phyloP scores from a whole-genome alignment of 1,284 basidiomycete genomes.

The Ustilago crameri region DNA sequence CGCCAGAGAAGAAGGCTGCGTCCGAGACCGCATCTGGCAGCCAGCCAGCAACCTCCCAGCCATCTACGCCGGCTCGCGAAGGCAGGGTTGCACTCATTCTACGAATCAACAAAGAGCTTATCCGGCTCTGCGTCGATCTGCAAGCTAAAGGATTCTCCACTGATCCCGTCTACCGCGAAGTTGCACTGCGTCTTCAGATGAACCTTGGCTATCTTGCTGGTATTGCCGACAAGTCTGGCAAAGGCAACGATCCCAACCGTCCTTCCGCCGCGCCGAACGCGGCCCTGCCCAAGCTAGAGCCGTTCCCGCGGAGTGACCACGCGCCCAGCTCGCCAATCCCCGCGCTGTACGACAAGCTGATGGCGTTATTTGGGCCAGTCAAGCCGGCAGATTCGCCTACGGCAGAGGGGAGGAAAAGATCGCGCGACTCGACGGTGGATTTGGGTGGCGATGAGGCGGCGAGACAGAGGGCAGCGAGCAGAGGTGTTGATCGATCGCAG shows the following conservation, averaged over 20 bases:
- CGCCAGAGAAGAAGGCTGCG: constrained; percentile 16
- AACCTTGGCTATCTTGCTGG: constrained; percentile 54
- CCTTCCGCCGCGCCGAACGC: constrained; percentile 11
- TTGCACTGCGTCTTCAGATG: constrained; percentile 47
- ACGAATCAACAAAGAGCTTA: constrained; percentile 62
- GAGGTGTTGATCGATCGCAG: constrained; percentile 17
- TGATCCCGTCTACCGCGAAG: constrained; percentile 49
- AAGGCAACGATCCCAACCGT: constrained; percentile 10
- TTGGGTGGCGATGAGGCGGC: constrained; percentile 11
- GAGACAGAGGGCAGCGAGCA: constrained; percentile 22
- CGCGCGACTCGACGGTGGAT: constrained; percentile 26
- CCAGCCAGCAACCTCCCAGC: constrained; percentile 6
- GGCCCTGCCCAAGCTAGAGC: constrained; percentile 34
- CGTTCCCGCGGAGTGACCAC: constrained; percentile 41
- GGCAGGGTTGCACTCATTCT: constrained; percentile 45
- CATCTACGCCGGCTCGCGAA: constrained; percentile 34
- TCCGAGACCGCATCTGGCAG: constrained; percentile 1
- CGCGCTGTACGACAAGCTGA: constrained; percentile 44
- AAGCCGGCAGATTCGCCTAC: constrained; percentile 6
- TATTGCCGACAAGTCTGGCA: constrained; percentile 47
- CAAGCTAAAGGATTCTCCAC: constrained; percentile 36
- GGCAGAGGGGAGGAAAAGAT: constrained; percentile 24
- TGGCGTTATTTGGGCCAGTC: constrained; percentile 18
- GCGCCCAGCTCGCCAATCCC: constrained; percentile 37
- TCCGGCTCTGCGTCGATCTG: constrained; percentile 54